These are phyloP conservation scores for Zymoseptoria passerinii DNA, from an alignment of 2,329 filamentous ascomycete species.

Conservation along the genomic window DNA sequence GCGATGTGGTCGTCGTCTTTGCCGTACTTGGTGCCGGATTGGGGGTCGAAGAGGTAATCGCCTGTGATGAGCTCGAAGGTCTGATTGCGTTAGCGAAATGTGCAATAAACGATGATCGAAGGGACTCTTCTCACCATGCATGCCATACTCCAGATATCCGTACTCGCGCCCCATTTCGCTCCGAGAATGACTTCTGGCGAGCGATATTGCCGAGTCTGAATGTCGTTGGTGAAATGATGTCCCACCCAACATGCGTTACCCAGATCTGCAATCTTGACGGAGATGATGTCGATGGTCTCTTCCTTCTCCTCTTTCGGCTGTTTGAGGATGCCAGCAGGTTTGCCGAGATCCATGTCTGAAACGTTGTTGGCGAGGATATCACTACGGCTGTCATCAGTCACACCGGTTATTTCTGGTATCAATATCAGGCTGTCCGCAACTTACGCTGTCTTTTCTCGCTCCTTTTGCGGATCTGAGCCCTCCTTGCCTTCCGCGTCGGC, in stretches of 20 bases:
- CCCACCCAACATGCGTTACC: slow-evolving; percentile 98
- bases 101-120: neutral
- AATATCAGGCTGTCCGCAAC: slow-evolving; percentile 31
- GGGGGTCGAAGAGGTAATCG: slow-evolving; percentile 96
- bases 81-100: slow-evolving; percentile 41
- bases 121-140: slow-evolving; percentile 65
- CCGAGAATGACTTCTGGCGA: slow-evolving; percentile 96
- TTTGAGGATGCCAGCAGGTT: slow-evolving; percentile 42
- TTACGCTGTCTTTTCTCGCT: slow-evolving; percentile 90
- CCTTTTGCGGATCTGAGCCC: slow-evolving; percentile 53
- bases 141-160: slow-evolving; percentile 99
- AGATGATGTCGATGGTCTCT: slow-evolving; percentile 66
- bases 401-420: slow-evolving; percentile 9
- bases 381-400: slow-evolving; percentile 27
- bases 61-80: slow-evolving; percentile 96
- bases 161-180: slow-evolving; percentile 98
- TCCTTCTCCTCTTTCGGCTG: slow-evolving; percentile 54
- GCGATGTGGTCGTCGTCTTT: slow-evolving; percentile 99
- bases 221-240: slow-evolving; percentile 98
- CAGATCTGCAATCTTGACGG: slow-evolving; percentile 96
- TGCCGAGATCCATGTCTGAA: slow-evolving; percentile 88
- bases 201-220: slow-evolving; percentile 93
- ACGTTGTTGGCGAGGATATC: slow-evolving; percentile 89
- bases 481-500: slow-evolving; percentile 10
- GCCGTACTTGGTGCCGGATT: slow-evolving; percentile 97